These are phyloP conservation scores for Sporothrix curviconia DNA, from an alignment of 2,329 filamentous ascomycete species.

Conservation along the genomic window DNA sequence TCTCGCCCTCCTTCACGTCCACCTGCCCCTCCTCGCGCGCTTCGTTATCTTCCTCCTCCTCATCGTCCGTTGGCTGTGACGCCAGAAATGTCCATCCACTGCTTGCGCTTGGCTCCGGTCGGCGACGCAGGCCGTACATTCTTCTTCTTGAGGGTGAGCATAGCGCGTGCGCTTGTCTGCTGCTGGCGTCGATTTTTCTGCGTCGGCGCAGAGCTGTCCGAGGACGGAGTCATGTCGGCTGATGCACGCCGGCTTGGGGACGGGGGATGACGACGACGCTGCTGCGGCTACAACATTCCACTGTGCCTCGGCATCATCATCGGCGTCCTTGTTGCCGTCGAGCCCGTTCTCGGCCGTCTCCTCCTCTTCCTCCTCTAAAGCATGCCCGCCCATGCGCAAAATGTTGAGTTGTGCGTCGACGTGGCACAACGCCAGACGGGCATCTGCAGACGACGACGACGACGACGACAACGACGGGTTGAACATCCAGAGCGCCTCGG, in stretches of 20 bases:
- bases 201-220: background rate
- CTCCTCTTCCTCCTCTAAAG: too few relatives aligned
- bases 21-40: background rate
- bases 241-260: too few relatives aligned
- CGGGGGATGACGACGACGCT: too few relatives aligned
- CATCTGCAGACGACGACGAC: background rate
- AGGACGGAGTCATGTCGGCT: background rate
- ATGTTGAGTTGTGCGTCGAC: background rate
- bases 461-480: too few relatives aligned
- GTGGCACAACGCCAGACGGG: background rate
- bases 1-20: background rate
- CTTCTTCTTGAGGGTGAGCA: constrained; percentile 1
- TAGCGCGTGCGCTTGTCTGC: background rate
- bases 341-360: background rate
- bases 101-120: background rate
- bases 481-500: constrained; percentile 1
- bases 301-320: background rate
- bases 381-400: background rate
- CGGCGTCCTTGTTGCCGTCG: background rate
- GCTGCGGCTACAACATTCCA: constrained; percentile 11
- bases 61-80: constrained; percentile 2
- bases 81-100: constrained; percentile 13
- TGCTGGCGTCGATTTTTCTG: background rate
- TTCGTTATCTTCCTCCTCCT: background rate
- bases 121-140: background rate